A percentile compares a stretch with the other conserved stretches of the same genome.
phyloP scores from a whole-genome alignment of 176 grass and related monocot species.

The Ampelocalamus luodianensis region DNA sequence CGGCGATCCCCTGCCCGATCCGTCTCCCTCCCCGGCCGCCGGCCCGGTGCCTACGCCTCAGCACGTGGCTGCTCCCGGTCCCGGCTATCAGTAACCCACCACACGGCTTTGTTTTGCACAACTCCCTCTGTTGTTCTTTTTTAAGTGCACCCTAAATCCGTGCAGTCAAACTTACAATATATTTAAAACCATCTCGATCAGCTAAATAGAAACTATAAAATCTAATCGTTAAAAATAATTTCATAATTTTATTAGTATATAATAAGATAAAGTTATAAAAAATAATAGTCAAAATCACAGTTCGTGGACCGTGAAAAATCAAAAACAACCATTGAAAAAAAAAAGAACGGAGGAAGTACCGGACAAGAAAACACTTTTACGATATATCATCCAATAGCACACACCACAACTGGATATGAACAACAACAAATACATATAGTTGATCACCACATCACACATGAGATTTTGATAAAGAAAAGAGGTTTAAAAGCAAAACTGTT shows the following conservation, averaged over 20 bases:
- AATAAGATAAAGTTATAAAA: too few species aligned
- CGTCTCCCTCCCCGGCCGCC: slow-evolving; percentile 18
- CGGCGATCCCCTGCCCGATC: neutral
- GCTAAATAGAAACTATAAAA: too few species aligned
- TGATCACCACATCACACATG: neutral
- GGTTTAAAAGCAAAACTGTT: slow-evolving; percentile 54
- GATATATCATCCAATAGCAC: neutral
- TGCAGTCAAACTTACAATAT: too few species aligned
- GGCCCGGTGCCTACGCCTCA: neutral
- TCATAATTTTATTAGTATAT: too few species aligned
- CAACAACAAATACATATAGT: neutral
- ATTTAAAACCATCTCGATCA: too few species aligned
- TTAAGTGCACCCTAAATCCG: too few species aligned
- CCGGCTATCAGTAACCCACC: neutral
- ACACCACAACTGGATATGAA: neutral
- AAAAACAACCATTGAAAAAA: too few species aligned
- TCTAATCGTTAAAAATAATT: too few species aligned
- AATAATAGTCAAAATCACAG: too few species aligned
- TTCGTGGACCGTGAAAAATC: too few species aligned
- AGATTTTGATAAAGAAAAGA: neutral
- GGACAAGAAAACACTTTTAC: neutral
- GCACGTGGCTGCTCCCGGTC: neutral
- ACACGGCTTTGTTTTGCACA: slow-evolving; percentile 23
- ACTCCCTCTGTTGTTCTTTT: too few species aligned
- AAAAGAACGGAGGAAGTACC: too few species aligned